Evolutionary conservation across 352 stramenopile species (phyloP).

Genomic region (Phytophthora kernoviae): DNA sequence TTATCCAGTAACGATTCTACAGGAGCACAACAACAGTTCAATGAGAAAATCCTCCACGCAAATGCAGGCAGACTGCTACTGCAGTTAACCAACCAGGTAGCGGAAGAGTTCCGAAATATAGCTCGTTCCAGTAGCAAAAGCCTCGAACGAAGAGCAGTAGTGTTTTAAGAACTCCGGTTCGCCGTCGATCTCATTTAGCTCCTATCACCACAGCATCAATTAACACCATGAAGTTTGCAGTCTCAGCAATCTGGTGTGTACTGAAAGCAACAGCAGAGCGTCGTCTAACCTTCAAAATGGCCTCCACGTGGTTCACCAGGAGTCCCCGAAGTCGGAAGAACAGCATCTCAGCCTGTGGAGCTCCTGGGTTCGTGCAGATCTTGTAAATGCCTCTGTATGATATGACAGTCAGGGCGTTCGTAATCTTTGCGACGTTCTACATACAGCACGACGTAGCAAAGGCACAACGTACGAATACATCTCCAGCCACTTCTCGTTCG

Average conservation of each 20-base stretch:
- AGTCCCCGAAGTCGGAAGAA: constrained; percentile 81
- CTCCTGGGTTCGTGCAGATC: constrained; percentile 85
- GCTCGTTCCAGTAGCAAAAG: constrained; percentile 71
- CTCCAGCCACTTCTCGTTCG: constrained; percentile 84
- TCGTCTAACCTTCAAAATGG: constrained; percentile 48
- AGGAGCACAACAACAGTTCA: constrained; percentile 3
- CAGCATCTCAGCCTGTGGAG: constrained; percentile 80
- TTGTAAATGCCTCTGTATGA: constrained; percentile 86
- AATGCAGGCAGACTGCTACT: neutral
- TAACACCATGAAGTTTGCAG: too few relatives aligned
- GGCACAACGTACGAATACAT: constrained; percentile 86
- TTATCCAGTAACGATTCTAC: constrained; percentile 89
- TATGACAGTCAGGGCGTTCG: too few relatives aligned
- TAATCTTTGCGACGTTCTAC: constrained; percentile 1
- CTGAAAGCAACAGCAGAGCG: neutral
- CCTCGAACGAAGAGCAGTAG: constrained; percentile 74
- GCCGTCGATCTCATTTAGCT: constrained; percentile 60
- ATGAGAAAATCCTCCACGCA: neutral
- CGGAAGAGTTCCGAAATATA: constrained; percentile 88
- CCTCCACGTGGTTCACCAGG: constrained; percentile 70
- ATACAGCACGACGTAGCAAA: too few relatives aligned
- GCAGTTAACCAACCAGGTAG: constrained; percentile 54
- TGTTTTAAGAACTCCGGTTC: constrained; percentile 70
- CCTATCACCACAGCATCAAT: constrained; percentile 17
- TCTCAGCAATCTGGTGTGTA: neutral